Percentiles rank a stretch among this genome's conserved stretches.
phyloP scores from a whole-genome alignment of 2,329 filamentous ascomycete genomes.

The Epichloe typhina region DNA sequence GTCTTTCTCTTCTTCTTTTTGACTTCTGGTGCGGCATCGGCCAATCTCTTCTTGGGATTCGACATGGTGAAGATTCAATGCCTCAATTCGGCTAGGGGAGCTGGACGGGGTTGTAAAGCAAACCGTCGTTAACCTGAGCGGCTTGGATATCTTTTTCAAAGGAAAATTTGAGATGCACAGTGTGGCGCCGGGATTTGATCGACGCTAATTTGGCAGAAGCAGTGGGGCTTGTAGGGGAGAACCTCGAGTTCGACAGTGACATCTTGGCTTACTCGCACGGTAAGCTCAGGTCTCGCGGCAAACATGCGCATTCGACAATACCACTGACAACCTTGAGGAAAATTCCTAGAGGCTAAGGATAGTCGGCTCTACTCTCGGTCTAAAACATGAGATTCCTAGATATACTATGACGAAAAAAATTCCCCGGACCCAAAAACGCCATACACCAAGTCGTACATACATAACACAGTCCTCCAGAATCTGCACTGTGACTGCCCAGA shows the following conservation, averaged over 20 bases:
- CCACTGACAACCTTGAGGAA: neutral
- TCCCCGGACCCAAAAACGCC: neutral
- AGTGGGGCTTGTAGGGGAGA: neutral
- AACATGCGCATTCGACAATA: neutral
- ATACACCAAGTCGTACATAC: neutral
- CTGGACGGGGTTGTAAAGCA: no score
- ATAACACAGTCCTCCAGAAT: neutral
- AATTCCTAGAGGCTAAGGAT: neutral
- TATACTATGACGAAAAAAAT: neutral
- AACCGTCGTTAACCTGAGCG: neutral
- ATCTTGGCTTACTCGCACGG: neutral
- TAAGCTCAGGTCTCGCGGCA: neutral
- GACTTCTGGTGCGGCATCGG: constrained; percentile 29
- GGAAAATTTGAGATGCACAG: constrained; percentile 2
- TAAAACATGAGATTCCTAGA: neutral
- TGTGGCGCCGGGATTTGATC: neutral
- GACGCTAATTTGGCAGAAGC: neutral
- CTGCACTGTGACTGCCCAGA: neutral
- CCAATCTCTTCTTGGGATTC: constrained; percentile 41
- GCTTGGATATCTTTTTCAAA: neutral
- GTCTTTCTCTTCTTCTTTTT: constrained; percentile 41
- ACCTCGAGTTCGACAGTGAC: neutral
- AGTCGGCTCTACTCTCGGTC: neutral
- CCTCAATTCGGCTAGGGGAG: no score
- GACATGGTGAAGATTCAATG: constrained; percentile 17